Conservation (phyloP, 75 land plant genomes). For the Pinus albicaulis region DNA sequence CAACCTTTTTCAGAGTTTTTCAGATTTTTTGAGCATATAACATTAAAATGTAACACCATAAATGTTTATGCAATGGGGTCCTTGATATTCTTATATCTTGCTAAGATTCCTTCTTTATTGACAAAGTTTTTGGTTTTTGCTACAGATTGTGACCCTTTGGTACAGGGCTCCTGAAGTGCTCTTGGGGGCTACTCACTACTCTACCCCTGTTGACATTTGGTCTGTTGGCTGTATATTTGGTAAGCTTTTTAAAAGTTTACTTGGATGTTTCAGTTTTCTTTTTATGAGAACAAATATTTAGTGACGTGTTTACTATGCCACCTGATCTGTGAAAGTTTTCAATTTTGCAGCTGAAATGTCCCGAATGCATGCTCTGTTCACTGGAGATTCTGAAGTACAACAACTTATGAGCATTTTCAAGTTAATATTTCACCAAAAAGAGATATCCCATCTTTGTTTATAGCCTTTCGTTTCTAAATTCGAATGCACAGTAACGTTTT, state of each 20-base stretch:
- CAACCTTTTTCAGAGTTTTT: no score
- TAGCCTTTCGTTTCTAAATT: not conserved
- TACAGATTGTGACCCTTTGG: constrained; percentile 55
- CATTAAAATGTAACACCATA: no score
- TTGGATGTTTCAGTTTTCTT: no score
- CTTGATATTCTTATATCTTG: not conserved
- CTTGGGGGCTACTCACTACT: constrained; percentile 48
- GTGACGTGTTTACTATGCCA: no score
- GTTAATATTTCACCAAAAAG: constrained; percentile 16
- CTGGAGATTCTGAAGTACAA: constrained; percentile 88
- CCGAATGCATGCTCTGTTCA: constrained; percentile 68
- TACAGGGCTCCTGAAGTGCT: constrained; percentile 60
- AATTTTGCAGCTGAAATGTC: constrained; percentile 69
- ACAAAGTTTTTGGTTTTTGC: no score
- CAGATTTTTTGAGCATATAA: no score
- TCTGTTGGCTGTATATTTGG: constrained; percentile 51
- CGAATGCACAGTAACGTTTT: not conserved
- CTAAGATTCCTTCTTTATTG: no score
- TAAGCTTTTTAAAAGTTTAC: not conserved
- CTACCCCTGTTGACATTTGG: constrained; percentile 49
- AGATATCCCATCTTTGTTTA: no score
- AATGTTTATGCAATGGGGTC: no score
- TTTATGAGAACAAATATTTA: not conserved
- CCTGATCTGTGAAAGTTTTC: not conserved
- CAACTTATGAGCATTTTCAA: constrained; percentile 84